phyloP scores from a whole-genome alignment of 2,329 filamentous ascomycete species.

The Gremmenia infestans region DNA sequence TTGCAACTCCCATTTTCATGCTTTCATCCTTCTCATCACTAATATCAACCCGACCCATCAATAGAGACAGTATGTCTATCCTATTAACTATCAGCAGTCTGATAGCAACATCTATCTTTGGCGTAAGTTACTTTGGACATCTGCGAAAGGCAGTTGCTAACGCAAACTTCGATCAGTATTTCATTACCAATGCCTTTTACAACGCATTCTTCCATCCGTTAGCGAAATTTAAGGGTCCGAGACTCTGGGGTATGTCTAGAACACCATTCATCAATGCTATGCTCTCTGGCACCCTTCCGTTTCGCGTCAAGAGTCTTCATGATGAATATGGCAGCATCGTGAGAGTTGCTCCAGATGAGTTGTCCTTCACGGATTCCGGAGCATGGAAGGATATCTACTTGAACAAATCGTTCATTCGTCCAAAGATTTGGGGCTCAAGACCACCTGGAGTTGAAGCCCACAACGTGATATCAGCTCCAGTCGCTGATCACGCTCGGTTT shows the following conservation, averaged over 20 bases:
- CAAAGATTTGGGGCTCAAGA: too few species aligned
- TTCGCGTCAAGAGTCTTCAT: not conserved
- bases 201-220: not conserved
- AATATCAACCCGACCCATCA: too few species aligned
- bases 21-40: too few species aligned
- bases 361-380: not conserved
- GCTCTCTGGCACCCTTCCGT: not conserved
- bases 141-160: not conserved
- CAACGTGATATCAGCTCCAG: not conserved
- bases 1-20: too few species aligned
- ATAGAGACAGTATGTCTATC: too few species aligned
- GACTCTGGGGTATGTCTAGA: not conserved
- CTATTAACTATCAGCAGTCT: too few species aligned
- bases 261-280: not conserved
- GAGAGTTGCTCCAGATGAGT: constrained; percentile 26
- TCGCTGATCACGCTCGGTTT: not conserved
- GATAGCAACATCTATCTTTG: too few species aligned
- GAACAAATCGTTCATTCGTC: too few species aligned
- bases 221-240: not conserved
- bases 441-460: too few species aligned
- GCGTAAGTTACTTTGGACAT: too few species aligned
- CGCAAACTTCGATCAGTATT: not conserved
- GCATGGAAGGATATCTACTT: not conserved
- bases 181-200: not conserved
- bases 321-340: constrained; percentile 22